These are phyloP conservation scores for Microbotryomycetes sp. DNA, from an alignment of 1,284 basidiomycete genomes.

Conservation along the genomic window DNA sequence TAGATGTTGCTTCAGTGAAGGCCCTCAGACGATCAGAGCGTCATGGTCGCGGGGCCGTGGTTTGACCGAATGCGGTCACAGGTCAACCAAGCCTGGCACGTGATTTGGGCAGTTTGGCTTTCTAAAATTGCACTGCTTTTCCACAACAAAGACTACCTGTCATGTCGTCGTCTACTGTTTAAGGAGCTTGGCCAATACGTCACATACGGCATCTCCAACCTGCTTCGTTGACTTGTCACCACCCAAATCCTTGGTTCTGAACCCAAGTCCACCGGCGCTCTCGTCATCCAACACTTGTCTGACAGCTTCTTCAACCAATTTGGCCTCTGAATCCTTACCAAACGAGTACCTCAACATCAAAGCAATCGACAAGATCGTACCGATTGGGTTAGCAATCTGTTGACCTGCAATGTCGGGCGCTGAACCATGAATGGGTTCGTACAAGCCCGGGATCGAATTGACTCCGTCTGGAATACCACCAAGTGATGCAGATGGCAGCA, in stretches of 20 bases:
- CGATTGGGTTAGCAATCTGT: slow-evolving; percentile 94
- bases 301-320: slow-evolving; percentile 80
- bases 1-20: neutral
- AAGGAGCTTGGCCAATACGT: slow-evolving; percentile 62
- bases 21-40: neutral
- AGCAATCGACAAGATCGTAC: slow-evolving; percentile 92
- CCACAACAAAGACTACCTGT: neutral
- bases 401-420: slow-evolving; percentile 94
- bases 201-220: slow-evolving; percentile 77
- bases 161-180: slow-evolving; percentile 16
- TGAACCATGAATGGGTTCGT: slow-evolving; percentile 93
- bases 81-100: neutral
- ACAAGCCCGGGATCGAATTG: slow-evolving; percentile 66
- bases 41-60: neutral
- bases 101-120: neutral
- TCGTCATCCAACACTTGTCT: slow-evolving; percentile 74
- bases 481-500: slow-evolving; percentile 91
- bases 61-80: neutral
- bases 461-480: slow-evolving; percentile 79
- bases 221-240: slow-evolving; percentile 68
- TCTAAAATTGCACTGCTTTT: too few species aligned
- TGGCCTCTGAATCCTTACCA: slow-evolving; percentile 72
- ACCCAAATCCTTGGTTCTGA: slow-evolving; percentile 82
- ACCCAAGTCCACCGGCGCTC: slow-evolving; percentile 65
- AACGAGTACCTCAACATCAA: slow-evolving; percentile 94